Evolutionary conservation across 257 asterid species (phyloP).

Genomic region (Solanum boliviense): DNA sequence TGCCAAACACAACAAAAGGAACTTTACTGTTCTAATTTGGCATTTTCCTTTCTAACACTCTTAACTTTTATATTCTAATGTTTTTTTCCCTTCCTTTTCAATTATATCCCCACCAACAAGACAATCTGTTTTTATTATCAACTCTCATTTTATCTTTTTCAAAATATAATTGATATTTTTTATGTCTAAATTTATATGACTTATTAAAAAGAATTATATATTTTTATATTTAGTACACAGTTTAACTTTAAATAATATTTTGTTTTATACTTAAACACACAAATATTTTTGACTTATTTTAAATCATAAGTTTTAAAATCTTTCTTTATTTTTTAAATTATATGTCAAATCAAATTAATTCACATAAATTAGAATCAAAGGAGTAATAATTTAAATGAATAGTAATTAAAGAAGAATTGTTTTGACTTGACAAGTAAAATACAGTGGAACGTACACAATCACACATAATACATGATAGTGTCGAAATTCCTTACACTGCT

Average conservation of each 20-base stretch:
- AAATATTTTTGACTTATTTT: no score
- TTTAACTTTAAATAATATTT: no score
- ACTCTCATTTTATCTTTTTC: neutral
- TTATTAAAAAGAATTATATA: no score
- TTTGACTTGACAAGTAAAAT: neutral
- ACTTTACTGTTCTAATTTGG: slow-evolving; percentile 13
- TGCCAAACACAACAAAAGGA: slow-evolving; percentile 47
- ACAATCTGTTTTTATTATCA: neutral
- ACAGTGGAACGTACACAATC: neutral
- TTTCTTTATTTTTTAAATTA: no score
- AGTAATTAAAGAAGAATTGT: neutral
- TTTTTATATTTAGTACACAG: neutral
- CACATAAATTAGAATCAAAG: neutral
- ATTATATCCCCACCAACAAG: neutral
- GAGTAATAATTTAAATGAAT: neutral
- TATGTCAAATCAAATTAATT: no score
- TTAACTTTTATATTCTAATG: neutral
- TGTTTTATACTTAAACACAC: neutral
- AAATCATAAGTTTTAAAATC: no score
- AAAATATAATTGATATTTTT: neutral
- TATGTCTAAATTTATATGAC: no score
- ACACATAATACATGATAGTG: neutral
- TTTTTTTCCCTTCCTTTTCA: neutral
- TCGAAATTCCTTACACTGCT: neutral
- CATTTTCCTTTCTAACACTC: neutral